Conservation (phyloP, 2,329 filamentous ascomycete genomes). For the Penicillium corylophilum region DNA sequence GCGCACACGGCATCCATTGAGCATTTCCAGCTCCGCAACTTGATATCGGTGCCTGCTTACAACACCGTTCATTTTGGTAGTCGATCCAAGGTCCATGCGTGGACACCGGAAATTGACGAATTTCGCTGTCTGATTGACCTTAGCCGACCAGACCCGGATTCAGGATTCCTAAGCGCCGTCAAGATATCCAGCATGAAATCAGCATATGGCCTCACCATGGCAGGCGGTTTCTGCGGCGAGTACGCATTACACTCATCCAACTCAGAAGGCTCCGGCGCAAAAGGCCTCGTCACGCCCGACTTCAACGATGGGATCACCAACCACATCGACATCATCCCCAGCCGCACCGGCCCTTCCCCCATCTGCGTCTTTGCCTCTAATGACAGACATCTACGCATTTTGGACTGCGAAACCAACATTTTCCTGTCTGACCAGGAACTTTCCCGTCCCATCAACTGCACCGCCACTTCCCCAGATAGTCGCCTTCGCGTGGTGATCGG, state of each 20-base stretch:
- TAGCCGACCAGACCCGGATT: constrained; percentile 40
- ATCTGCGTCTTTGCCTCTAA: constrained; percentile 59
- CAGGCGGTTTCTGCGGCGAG: constrained; percentile 58
- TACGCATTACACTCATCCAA: constrained; percentile 50
- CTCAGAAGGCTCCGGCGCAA: constrained; percentile 50
- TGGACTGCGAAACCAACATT: constrained; percentile 52
- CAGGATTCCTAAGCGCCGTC: constrained; percentile 36
- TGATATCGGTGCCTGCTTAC: constrained; percentile 54
- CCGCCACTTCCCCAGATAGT: constrained; percentile 44
- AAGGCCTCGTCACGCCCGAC: constrained; percentile 33
- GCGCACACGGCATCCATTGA: constrained; percentile 51
- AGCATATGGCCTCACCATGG: constrained; percentile 51
- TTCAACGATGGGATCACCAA: constrained; percentile 56
- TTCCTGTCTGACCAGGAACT: constrained; percentile 41
- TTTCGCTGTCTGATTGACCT: constrained; percentile 51
- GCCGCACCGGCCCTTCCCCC: constrained; percentile 49
- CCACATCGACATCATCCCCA: constrained; percentile 55
- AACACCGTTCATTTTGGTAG: constrained; percentile 57
- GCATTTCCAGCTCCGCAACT: constrained; percentile 61
- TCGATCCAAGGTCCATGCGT: constrained; percentile 49
- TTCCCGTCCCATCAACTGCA: constrained; percentile 45
- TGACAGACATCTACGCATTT: constrained; percentile 54
- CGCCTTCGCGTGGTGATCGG: constrained; percentile 47
- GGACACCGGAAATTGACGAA: constrained; percentile 47
- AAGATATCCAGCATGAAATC: constrained; percentile 56